Base-by-base conservation (phyloP, 116 monocot genomes). In the Thalassia testudinum region DNA sequence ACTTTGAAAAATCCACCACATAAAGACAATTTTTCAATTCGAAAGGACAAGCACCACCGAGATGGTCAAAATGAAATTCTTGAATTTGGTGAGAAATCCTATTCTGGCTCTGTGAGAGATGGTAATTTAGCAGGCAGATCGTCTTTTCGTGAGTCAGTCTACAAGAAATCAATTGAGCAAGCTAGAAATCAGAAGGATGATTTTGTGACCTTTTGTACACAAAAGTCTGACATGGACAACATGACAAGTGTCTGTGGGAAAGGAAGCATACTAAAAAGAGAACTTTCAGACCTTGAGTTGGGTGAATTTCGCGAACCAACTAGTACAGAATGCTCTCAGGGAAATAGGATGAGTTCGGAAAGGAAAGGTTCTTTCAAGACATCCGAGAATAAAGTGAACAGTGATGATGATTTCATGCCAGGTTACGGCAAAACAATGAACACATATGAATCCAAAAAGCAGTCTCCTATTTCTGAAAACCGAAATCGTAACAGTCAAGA, bases 241-340 rank as follows among this genome's bases (percentile, higher is more conserved):
- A 56, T 65, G 50, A 34, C 66, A 26, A 37, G 30, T 53, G 23
- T 23, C 50, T 56, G 12, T 48, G 67, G 51, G 16, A 72, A 69
- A 29, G 52, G 53, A 63, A 30, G 16, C 59, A 24, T 55, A 20
- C 68, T 97, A 27, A 73, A 59, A 63, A 88, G 95, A 75, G 84
- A 85, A 37, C 54, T 70, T 50, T 97, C 95, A 56, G 95, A 97
- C 42, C 62, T 97, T 55, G 95, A 97, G 64, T 67, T 77, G 42
- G 95, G 95, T 54, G 95, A 97, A 74, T 75, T 97, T 50, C 78
- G 88, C 67, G 88, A 97, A 60, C 70, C 87, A 56, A 24, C 42
- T 63, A 42, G 58, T 11, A 43, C 25, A 22, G 83, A 79, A 14
- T 72, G 66, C 22, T 12, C 52, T 11, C 62, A 48, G 1, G 72